Evolutionary conservation across 2,329 filamentous ascomycete species (phyloP).

Genomic region (Elsinoe perseae): DNA sequence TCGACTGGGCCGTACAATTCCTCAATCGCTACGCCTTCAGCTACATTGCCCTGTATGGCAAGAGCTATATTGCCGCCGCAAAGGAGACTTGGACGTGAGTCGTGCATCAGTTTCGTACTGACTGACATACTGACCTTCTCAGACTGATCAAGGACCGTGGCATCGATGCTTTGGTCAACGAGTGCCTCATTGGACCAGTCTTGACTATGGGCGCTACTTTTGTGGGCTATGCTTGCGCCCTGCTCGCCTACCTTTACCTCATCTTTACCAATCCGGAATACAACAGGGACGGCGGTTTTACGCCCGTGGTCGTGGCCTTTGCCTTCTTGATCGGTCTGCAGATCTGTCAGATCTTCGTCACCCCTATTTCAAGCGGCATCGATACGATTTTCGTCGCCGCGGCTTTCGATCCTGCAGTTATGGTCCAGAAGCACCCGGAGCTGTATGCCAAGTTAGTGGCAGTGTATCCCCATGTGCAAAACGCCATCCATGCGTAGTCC

Average conservation of each 20-base stretch:
- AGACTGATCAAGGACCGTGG: slow-evolving; percentile 84
- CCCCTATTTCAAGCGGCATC: slow-evolving; percentile 78
- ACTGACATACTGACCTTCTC: slow-evolving; percentile 19
- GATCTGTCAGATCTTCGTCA: slow-evolving; percentile 82
- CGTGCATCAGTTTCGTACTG: not conserved
- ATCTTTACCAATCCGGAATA: slow-evolving; percentile 72
- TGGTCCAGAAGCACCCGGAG: slow-evolving; percentile 72
- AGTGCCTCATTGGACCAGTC: slow-evolving; percentile 61
- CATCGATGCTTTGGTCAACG: slow-evolving; percentile 81
- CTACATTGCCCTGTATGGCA: slow-evolving; percentile 88
- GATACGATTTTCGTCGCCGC: slow-evolving; percentile 84
- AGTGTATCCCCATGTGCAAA: slow-evolving; percentile 77
- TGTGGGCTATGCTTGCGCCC: slow-evolving; percentile 71
- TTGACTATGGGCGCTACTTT: slow-evolving; percentile 59
- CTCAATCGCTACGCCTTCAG: slow-evolving; percentile 83
- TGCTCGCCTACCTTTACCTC: slow-evolving; percentile 82
- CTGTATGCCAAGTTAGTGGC: slow-evolving; percentile 70
- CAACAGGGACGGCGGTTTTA: slow-evolving; percentile 61
- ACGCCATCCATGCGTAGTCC: slow-evolving; percentile 52
- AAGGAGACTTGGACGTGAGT: slow-evolving; percentile 74
- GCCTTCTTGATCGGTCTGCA: slow-evolving; percentile 85
- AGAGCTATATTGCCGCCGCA: slow-evolving; percentile 74
- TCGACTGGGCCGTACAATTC: slow-evolving; percentile 82
- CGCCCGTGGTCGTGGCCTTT: slow-evolving; percentile 72
- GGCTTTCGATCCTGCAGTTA: slow-evolving; percentile 57